Percentiles rank a stretch among this genome's conserved stretches.
These are phyloP conservation scores for Backusella circina DNA, from an alignment of 192 early-diverging fungal genomes.

Conservation along the genomic window DNA sequence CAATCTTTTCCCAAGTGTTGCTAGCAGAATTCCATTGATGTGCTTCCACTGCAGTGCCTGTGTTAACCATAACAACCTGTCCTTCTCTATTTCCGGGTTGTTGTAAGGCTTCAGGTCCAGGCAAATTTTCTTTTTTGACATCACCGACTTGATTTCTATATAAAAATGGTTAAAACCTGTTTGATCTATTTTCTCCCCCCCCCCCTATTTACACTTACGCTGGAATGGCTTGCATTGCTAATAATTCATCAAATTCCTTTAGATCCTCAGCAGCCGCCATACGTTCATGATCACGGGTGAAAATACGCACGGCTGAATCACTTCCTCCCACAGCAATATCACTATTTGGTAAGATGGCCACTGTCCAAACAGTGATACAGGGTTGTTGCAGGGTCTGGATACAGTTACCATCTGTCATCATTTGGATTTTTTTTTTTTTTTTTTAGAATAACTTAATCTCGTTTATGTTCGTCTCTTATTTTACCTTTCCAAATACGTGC, in stretches of 20 bases:
- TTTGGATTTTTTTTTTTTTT: background rate
- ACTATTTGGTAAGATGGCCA: slow-evolving; percentile 72
- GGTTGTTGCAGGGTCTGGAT: slow-evolving; percentile 85
- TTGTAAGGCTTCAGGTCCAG: slow-evolving; percentile 71
- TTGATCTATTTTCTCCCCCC: too few relatives aligned
- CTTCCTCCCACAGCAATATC: slow-evolving; percentile 82
- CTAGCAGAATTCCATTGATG: slow-evolving; percentile 76
- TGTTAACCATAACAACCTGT: slow-evolving; percentile 86
- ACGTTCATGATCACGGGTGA: slow-evolving; percentile 63
- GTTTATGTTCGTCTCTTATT: too few relatives aligned
- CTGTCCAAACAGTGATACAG: slow-evolving; percentile 90
- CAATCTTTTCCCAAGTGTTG: slow-evolving; percentile 80
- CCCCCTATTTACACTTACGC: slow-evolving; percentile 45
- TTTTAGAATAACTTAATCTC: background rate
- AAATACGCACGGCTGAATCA: slow-evolving; percentile 80
- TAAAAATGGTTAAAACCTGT: background rate
- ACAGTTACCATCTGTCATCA: slow-evolving; percentile 50
- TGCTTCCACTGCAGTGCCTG: slow-evolving; percentile 68
- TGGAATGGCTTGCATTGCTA: slow-evolving; percentile 57
- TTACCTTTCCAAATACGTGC: slow-evolving; percentile 81
- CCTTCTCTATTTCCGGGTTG: slow-evolving; percentile 72
- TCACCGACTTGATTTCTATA: slow-evolving; percentile 76
- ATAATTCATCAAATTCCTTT: slow-evolving; percentile 38
- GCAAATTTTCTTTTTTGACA: slow-evolving; percentile 77
- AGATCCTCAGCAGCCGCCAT: slow-evolving; percentile 45